These are phyloP conservation scores for Cubamyces lactineus DNA, from an alignment of 768 basidiomycete species.

Conservation along the genomic window DNA sequence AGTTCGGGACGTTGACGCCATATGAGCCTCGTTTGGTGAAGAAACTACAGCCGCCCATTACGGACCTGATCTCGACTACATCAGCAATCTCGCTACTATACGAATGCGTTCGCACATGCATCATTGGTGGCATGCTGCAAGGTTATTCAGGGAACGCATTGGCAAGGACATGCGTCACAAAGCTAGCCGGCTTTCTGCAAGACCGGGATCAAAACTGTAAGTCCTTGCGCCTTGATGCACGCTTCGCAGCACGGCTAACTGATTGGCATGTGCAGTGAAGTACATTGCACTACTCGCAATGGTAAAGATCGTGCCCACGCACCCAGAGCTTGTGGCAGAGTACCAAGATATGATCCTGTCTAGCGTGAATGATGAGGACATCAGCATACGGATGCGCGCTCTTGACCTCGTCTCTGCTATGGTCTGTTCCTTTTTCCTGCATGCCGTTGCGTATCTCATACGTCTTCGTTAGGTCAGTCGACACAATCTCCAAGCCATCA, in stretches of 20 bases:
- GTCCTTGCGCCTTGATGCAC: slow-evolving; percentile 33
- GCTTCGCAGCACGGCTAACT: neutral
- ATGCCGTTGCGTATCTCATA: neutral
- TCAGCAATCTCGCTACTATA: slow-evolving; percentile 94
- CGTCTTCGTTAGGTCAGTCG: slow-evolving; percentile 66
- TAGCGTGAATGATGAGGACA: slow-evolving; percentile 90
- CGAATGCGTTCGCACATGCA: slow-evolving; percentile 98
- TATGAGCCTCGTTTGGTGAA: slow-evolving; percentile 91
- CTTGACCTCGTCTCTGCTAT: slow-evolving; percentile 93
- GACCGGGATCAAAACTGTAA: slow-evolving; percentile 94
- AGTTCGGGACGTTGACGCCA: slow-evolving; percentile 95
- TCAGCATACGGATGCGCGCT: slow-evolving; percentile 95
- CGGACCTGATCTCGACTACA: slow-evolving; percentile 93
- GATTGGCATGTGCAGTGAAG: slow-evolving; percentile 65
- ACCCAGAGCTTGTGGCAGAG: slow-evolving; percentile 86
- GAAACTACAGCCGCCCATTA: slow-evolving; percentile 93
- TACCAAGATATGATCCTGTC: slow-evolving; percentile 91
- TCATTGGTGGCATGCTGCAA: slow-evolving; percentile 94
- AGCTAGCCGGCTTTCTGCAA: slow-evolving; percentile 88
- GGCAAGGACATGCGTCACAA: slow-evolving; percentile 88
- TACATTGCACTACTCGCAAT: slow-evolving; percentile 96
- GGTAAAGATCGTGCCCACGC: slow-evolving; percentile 93
- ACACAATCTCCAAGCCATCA: slow-evolving; percentile 84
- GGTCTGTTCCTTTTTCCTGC: slow-evolving; percentile 49
- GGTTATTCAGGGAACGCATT: slow-evolving; percentile 75